Evolutionary conservation across 2,329 filamentous ascomycete species (phyloP).

Genomic region (Helminthosporium solani): DNA sequence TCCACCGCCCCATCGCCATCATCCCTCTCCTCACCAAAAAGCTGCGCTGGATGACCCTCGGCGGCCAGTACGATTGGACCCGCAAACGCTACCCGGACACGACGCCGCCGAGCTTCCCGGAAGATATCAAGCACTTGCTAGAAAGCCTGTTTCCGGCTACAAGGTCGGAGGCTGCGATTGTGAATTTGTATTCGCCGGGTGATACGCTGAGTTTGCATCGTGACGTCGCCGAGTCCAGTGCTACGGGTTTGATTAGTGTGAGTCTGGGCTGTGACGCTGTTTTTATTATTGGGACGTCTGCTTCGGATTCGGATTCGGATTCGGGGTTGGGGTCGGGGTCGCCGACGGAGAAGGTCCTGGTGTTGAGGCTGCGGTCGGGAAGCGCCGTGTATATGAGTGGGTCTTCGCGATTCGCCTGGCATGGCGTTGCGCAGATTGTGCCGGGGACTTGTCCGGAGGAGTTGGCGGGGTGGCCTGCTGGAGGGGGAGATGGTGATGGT

Average conservation of each 20-base stretch:
- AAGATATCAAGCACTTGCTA: conserved; percentile 69
- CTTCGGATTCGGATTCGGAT: not conserved
- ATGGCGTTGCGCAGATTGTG: conserved; percentile 87
- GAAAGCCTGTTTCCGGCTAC: conserved; percentile 73
- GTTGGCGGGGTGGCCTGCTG: conserved; percentile 71
- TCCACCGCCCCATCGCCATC: conserved; percentile 74
- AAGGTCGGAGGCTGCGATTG: conserved; percentile 81
- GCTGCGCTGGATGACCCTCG: conserved; percentile 90
- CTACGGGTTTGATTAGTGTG: conserved; percentile 77
- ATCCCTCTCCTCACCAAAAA: conserved; percentile 73
- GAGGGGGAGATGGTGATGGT: conserved; percentile 41
- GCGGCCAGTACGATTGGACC: conserved; percentile 97
- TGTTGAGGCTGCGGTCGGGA: conserved; percentile 66
- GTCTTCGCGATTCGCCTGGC: conserved; percentile 84
- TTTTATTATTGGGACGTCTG: conserved; percentile 70
- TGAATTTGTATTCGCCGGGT: conserved; percentile 88
- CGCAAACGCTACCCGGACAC: conserved; percentile 73
- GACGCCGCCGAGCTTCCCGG: conserved; percentile 70
- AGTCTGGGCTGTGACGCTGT: conserved; percentile 88
- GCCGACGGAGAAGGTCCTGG: conserved; percentile 18
- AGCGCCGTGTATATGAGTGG: conserved; percentile 90
- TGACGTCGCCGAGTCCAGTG: conserved; percentile 84
- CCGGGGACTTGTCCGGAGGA: conserved; percentile 74
- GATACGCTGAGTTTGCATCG: conserved; percentile 92
- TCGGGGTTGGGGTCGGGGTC: conserved; percentile 30